Evolutionary conservation across 148 eudicot genomes (phyloP), one percentile per base, ranked within the genome.

Genomic region (Rhododendron williamsianum): DNA sequence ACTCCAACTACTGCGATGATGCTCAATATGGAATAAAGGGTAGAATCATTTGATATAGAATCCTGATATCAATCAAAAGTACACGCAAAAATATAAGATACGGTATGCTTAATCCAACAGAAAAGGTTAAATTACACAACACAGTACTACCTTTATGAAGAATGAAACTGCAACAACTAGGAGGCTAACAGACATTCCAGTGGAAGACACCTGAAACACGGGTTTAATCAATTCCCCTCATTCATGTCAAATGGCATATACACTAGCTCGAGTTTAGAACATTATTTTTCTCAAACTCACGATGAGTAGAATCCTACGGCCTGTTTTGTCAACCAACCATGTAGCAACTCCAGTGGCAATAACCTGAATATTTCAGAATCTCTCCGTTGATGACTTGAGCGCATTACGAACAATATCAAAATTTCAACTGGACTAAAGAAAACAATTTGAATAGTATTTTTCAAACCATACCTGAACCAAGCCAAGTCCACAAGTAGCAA

Each of bases 261-360:
- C 48, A 58, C 51, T 73, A 52, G 76, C 73, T 18, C 2, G 8
- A 67, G 6, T n/a, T 49, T 18, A 52, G 23, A 35, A 33, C 52
- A 52, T 9, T 33, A 51, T 73, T 65, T 58, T 46, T n/a, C 58
- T 84, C 46, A 76, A 58, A 91, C 98, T 92, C 90, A 97, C 99
- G 16, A 93, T 90, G 54, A 97, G 96, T 84, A 97, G 93, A 87
- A 97, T 43, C 85, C 98, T 92, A 23, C 99, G 94, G 73, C 99
- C 99, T 82, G 99, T 92, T 93, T 87, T 95, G 88, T 97, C 99
- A 80, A 90, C 95, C 91, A 96, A 76, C 99, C 98, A 96, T 85
- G 93, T 92, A 43, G 98, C 86, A 74, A 95, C 87, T 67, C 89
- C 89, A 76, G 98, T 97, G 52, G 99, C 98, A 86, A 95, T 25